phyloP scores from a whole-genome alignment of 441 rosid genomes.

The Raphanus hybrid region DNA sequence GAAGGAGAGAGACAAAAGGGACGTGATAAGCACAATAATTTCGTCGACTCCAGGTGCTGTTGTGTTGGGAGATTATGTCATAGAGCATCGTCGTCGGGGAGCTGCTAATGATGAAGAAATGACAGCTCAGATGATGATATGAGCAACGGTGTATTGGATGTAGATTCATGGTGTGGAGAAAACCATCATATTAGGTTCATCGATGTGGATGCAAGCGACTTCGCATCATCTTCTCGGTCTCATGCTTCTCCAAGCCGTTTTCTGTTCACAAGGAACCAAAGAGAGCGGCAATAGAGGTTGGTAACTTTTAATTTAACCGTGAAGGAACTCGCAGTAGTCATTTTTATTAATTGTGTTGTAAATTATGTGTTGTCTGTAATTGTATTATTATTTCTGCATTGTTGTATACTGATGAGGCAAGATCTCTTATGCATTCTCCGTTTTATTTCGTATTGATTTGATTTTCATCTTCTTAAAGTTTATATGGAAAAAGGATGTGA shows the following conservation, averaged over 20 bases:
- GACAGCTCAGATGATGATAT: conserved; percentile 64
- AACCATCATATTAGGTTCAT: conserved; percentile 41
- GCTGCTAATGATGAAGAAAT: conserved; percentile 38
- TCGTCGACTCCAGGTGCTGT: conserved; percentile 70
- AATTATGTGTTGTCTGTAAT: not conserved
- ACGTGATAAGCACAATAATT: conserved; percentile 65
- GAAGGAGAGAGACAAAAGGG: conserved; percentile 55
- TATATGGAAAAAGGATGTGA: no score
- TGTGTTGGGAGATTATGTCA: conserved; percentile 68
- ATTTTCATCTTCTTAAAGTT: no score
- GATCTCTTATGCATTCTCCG: no score
- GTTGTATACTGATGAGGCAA: not conserved
- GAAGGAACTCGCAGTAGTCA: not conserved
- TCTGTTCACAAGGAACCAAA: conserved; percentile 51
- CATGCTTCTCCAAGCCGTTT: conserved; percentile 47
- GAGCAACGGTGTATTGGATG: conserved; percentile 45
- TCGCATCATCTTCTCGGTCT: conserved; percentile 46
- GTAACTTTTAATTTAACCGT: conserved; percentile 30
- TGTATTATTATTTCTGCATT: not conserved
- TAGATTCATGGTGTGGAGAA: conserved; percentile 52
- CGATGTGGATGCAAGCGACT: conserved; percentile 51
- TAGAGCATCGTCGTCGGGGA: conserved; percentile 53
- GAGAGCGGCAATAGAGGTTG: conserved; percentile 48
- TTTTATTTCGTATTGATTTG: no score
- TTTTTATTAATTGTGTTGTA: not conserved